Percentiles rank a stretch among this genome's conserved stretches.
Conservation (phyloP, 805 yeast species). For the Diddensiella santjacobensis region DNA sequence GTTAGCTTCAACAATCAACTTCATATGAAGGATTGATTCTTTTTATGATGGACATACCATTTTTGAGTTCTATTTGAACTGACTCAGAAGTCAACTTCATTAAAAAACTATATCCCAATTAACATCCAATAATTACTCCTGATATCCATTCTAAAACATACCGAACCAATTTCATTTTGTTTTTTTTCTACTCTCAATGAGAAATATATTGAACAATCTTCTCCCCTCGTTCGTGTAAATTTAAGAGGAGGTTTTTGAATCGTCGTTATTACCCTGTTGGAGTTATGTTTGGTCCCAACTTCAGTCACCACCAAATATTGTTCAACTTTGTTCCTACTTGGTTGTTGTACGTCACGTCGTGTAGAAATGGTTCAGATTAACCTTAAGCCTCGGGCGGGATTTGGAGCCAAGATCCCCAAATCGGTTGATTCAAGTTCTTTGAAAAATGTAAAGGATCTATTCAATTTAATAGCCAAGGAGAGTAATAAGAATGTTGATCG, state of each 20-base stretch:
- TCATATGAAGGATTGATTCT: neutral
- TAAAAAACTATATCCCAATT: slow-evolving; percentile 49
- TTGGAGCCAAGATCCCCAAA: slow-evolving; percentile 27
- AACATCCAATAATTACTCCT: too few species aligned
- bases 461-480: slow-evolving; percentile 41
- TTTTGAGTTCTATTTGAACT: slow-evolving; percentile 85
- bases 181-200: too few species aligned
- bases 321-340: too few species aligned
- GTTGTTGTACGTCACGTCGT: too few species aligned
- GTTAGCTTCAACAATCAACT: slow-evolving; percentile 1
- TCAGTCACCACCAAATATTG: too few species aligned
- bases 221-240: too few species aligned
- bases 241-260: too few species aligned
- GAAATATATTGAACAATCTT: too few species aligned
- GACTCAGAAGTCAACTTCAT: slow-evolving; percentile 84
- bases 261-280: too few species aligned
- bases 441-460: slow-evolving; percentile 43
- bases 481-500: slow-evolving; percentile 49
- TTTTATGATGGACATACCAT: slow-evolving; percentile 46
- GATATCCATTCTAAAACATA: slow-evolving; percentile 22
- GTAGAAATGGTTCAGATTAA: slow-evolving; percentile 18
- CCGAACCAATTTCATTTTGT: slow-evolving; percentile 61
- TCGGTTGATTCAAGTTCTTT: slow-evolving; percentile 31
- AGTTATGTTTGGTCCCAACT: too few species aligned
- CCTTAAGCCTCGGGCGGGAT: slow-evolving; percentile 27